phyloP scores from a whole-genome alignment of 352 stramenopile species.

The Aphanomyces invadans region DNA sequence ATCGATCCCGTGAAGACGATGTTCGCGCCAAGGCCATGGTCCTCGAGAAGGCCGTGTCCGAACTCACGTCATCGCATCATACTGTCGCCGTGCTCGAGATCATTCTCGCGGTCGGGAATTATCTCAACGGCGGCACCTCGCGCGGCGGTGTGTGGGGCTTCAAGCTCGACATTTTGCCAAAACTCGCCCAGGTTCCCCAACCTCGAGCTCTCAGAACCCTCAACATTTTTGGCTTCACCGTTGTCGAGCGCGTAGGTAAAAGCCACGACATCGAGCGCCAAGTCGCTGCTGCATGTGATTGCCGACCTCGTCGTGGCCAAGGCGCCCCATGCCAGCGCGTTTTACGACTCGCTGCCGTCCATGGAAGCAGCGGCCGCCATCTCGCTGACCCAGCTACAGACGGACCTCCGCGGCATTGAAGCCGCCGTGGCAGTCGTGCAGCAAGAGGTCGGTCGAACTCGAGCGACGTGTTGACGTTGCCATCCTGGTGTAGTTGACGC shows the following conservation, averaged over 20 bases:
- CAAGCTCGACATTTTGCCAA: slow-evolving; percentile 38
- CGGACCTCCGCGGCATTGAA: not conserved
- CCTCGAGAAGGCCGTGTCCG: slow-evolving; percentile 44
- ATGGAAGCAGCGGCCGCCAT: slow-evolving; percentile 3
- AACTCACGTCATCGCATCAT: slow-evolving; percentile 52
- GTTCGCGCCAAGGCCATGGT: slow-evolving; percentile 36
- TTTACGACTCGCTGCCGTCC: not conserved
- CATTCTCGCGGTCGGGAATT: slow-evolving; percentile 39
- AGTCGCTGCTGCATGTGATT: slow-evolving; percentile 12
- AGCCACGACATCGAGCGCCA: not conserved
- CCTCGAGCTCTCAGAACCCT: too few relatives aligned
- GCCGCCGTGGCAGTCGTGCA: not conserved
- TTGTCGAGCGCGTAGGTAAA: slow-evolving; percentile 8
- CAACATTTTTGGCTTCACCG: not conserved
- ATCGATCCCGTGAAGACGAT: slow-evolving; percentile 63
- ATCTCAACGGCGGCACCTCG: slow-evolving; percentile 34
- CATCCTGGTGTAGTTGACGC: not conserved
- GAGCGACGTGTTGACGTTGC: not conserved
- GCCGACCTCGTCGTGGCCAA: slow-evolving; percentile 10
- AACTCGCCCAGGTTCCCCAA: slow-evolving; percentile 30
- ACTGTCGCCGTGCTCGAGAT: slow-evolving; percentile 37
- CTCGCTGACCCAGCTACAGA: slow-evolving; percentile 3
- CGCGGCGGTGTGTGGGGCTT: slow-evolving; percentile 38
- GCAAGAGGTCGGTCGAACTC: slow-evolving; percentile 6
- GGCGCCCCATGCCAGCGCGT: not conserved